Conservation (phyloP, 805 yeast genomes). For the Candida railenensis region DNA sequence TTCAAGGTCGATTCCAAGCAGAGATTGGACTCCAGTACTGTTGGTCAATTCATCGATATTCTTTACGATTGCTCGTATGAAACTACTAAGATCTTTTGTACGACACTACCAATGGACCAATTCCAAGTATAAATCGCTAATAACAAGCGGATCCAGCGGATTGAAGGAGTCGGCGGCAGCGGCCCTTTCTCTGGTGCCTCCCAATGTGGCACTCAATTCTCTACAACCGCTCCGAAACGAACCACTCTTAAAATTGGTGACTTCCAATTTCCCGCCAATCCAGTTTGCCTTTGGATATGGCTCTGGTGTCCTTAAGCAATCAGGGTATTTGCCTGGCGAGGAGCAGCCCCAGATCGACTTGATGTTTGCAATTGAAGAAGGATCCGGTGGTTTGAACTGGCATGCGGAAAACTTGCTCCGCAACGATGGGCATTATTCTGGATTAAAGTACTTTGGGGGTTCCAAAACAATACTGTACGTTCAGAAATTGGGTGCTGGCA, state of each 20-base stretch:
- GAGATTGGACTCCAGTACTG: too few species aligned
- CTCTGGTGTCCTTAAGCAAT: conserved; percentile 84
- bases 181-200: background rate
- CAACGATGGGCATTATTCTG: conserved; percentile 77
- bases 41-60: too few species aligned
- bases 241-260: background rate
- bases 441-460: conserved; percentile 59
- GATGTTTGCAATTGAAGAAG: conserved; percentile 73
- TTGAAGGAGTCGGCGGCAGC: background rate
- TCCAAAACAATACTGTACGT: conserved; percentile 19
- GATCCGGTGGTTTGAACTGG: conserved; percentile 74
- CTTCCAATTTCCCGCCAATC: conserved; percentile 48
- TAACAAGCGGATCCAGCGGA: background rate
- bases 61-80: background rate
- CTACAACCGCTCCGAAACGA: background rate
- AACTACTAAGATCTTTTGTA: background rate
- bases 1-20: too few species aligned
- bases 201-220: background rate
- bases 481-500: conserved; percentile 80
- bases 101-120: conserved; percentile 5
- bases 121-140: background rate
- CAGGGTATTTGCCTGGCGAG: conserved; percentile 26
- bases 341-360: conserved; percentile 76
- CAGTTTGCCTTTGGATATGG: conserved; percentile 91
- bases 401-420: conserved; percentile 70